Evolutionary conservation across 148 eudicot genomes (phyloP), one percentile per base, ranked within the genome.

Genomic region (Rhododendron williamsianum): DNA sequence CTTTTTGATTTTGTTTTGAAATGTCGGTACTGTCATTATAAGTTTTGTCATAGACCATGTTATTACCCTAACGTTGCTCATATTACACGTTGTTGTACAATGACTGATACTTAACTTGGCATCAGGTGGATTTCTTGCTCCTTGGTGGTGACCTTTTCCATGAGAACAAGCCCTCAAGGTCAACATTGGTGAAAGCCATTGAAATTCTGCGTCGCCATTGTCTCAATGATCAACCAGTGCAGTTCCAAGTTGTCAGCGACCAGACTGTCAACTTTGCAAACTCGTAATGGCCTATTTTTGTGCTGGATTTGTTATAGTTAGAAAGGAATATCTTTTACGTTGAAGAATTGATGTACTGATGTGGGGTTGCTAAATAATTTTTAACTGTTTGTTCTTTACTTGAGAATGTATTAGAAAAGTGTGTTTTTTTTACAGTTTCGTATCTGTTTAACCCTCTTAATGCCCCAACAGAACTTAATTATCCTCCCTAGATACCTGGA

Each of bases 131-230:
- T 83, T 94, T 95, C 76, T 87, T 97, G 88, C 99, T 97, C 81
- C 98, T 97, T 83, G 99, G 99, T 76, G 99, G 99, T 51, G 99
- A 97, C 89, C 98, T 97, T 83, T 97, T 97, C 88, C 99, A 97
- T 43, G 99, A 97, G 90, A 97, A 97, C 87, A 97, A 95, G 90
- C 99, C 99, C 18, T 94, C 99, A 80, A 92, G 99, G 89, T 86
- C 96, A 85, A 95, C 99, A 73, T 87, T 97, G 86, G 99, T 97
- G 91, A 95, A 91, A 87, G 88, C 94, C 83, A 87, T 97, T 85
- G 99, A 97, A 89, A 95, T 97, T 81, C 94, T 97, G 73, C 96
- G 99, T 30, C 98, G 94, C 36, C 89, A 94, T 91, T 97, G 99
- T 88, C 95, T 97, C n/a, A 91, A 89, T 86, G 99, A 97, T 92